Percentiles rank a stretch among this genome's conserved stretches.
Conservation (phyloP, 306 rosid species). For the Prosopis cineraria region DNA sequence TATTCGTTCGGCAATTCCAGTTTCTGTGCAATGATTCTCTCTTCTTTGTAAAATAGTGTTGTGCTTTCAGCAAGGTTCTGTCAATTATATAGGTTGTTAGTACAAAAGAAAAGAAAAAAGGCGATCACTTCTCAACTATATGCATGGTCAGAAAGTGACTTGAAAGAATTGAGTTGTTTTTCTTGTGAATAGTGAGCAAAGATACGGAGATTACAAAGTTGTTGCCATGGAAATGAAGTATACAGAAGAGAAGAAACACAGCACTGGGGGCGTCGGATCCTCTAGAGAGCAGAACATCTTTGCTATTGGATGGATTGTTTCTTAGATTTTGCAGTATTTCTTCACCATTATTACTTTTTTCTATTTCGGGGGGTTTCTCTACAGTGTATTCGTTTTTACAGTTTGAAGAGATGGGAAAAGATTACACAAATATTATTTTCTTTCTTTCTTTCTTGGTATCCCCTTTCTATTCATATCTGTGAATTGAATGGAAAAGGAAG, state of each 20-base stretch:
- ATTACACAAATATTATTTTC: conserved; percentile 21
- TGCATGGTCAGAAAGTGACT: conserved; percentile 47
- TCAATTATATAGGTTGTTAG: conserved; percentile 46
- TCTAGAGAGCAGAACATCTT: conserved; percentile 33
- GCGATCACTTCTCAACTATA: conserved; percentile 51
- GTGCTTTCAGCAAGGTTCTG: conserved; percentile 37
- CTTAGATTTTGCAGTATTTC: conserved; percentile 50
- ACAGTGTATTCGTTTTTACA: conserved; percentile 53
- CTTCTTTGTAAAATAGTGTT: conserved; percentile 38
- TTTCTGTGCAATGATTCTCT: conserved; percentile 24
- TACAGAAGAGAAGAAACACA: conserved; percentile 32
- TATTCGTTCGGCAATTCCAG: conserved; percentile 36
- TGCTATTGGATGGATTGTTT: conserved; percentile 52
- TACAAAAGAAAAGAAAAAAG: conserved; percentile 28
- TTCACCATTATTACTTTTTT: neutral
- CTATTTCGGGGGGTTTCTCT: neutral
- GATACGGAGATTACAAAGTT: conserved; percentile 44
- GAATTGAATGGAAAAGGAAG: too few relatives aligned
- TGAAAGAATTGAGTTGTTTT: conserved; percentile 42
- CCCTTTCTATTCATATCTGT: neutral
- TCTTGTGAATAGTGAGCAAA: conserved; percentile 59
- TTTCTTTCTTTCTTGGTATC: conserved; percentile 2
- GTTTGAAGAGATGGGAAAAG: conserved; percentile 36
- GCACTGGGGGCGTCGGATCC: conserved; percentile 31
- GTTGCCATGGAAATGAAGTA: conserved; percentile 44